Base-by-base conservation (phyloP, 23 red algal species). In the Agarophyton chilense region DNA sequence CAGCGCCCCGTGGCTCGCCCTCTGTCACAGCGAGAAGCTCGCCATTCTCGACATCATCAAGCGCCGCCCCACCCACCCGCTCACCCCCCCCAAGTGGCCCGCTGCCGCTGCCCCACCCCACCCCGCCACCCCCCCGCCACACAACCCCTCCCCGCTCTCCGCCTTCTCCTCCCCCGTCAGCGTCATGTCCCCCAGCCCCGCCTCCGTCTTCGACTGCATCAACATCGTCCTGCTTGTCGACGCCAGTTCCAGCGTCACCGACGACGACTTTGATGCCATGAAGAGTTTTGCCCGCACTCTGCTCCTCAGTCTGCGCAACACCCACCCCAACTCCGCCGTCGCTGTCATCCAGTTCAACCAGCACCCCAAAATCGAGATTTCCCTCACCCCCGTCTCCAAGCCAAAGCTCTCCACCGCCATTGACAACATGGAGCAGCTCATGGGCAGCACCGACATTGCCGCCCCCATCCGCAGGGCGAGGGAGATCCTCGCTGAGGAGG, bases 311-410 rank as follows among this genome's bases (percentile, higher is more conserved):
- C 66, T 98, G 34, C 65, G 90, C 52, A 44, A 83, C 2, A 81
- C 91, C 29, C 86, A 92, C 74, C 76, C 84, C 64, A 60, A 67
- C 6, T 66, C 90, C 17, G 44, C 54, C 41, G 84, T 94, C 24
- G 77, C 67, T 21, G 68, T 98, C 39, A 67, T 98, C 26, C 95
- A 98, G 86, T 98, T 98, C 83, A 98, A 98, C 84, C 90, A 98
- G 88, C 86, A 80, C 76, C 90, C 90, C 32, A 90, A 90, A 71
- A 78, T 90, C 25, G 86, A 94, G 53, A 54, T 95, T 29, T 79
- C 70, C 3, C 88, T 92, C 28, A 87, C 88, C 51, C 42, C 75
- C 47, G 94, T 92, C 36, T 56, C 32, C 31, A 83, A 75, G 67
- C 44, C 64, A 51, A 75, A 77, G 52, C 60, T 97, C 0, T 58